These are phyloP conservation scores for Fragaria ananassa DNA, from an alignment of 306 rosid genomes.

Conservation along the genomic window DNA sequence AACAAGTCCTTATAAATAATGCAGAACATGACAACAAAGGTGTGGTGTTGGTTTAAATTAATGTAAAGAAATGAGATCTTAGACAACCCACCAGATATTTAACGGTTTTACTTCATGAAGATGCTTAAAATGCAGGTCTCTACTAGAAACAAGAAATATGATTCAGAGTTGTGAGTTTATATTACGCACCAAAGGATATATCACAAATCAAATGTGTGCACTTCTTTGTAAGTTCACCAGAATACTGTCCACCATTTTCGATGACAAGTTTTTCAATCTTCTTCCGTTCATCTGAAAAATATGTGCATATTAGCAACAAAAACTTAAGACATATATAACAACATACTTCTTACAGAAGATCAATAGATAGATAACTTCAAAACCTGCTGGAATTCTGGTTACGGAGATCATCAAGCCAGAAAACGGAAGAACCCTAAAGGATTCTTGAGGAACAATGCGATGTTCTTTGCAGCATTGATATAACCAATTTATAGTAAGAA, in stretches of 20 bases:
- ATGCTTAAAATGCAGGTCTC: neutral
- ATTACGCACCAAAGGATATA: conserved; percentile 67
- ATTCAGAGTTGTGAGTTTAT: conserved; percentile 20
- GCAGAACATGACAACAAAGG: neutral
- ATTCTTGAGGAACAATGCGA: conserved; percentile 85
- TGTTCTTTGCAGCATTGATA: conserved; percentile 91
- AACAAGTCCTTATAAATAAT: neutral
- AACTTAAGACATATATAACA: neutral
- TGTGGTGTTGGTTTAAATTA: neutral
- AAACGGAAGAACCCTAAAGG: conserved; percentile 82
- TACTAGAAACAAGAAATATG: conserved; percentile 14
- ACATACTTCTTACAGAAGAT: conserved; percentile 17
- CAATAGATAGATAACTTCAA: conserved; percentile 31
- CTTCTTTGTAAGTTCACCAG: conserved; percentile 73
- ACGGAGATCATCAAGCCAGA: conserved; percentile 84
- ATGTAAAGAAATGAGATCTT: neutral
- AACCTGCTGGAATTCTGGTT: conserved; percentile 83
- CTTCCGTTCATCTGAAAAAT: conserved; percentile 69
- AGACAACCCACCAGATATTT: neutral
- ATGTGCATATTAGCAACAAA: conserved; percentile 34
- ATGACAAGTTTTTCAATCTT: conserved; percentile 63
- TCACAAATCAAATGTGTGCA: conserved; percentile 90
- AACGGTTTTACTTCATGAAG: conserved; percentile 7
- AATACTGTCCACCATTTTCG: conserved; percentile 88
- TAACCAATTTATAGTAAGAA: conserved; percentile 77